Base-by-base conservation (phyloP, 1,284 basidiomycete species). In the Cryptococcus jaspeensis region DNA sequence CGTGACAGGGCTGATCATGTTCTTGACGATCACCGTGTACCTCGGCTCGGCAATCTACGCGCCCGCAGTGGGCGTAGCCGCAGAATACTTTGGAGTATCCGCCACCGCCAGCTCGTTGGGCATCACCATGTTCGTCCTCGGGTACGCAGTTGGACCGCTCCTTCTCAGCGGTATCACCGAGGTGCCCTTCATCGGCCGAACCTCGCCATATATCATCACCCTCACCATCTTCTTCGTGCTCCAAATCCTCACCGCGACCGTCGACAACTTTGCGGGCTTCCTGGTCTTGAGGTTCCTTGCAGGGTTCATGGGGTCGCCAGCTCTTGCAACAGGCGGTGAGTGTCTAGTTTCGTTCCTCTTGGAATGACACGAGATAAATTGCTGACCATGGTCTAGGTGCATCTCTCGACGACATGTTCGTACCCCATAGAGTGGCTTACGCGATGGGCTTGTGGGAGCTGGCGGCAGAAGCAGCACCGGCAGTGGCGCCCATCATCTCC, bases 41-140 rank as follows among this genome's bases (percentile, higher is more conserved):
- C 78, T 84, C 55, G 85, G 85, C 16, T 81, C 80, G 50, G 80
- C 80, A 4, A 83, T 85, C 43, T 79, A 79, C 40, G 83, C 84
- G 0, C 84, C 84, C 1, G 81, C 82, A 0, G 72, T 85, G 32
- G 39, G 53, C 40, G 52, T 56, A 5, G 62, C 57, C 13, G 50
- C 64, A 40, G 28, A 52, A n/a, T 64, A 62, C 44, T 71, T 73
- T 48, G 59, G 55, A 18, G 54, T 70, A 3, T 53, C 56, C 11
- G 58, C 65, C 25, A 52, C 64, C 13, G 54, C 60, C 8, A 56
- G 56, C 22, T 65, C 65, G 2, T 56, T 70, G 22, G 63, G 64
- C 16, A 52, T 70, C 16, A 63, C 69, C 11, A 53, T 71, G 22
- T 71, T 70, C 50, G 66, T 71, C 2, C 59, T 59, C 20, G 67